Conservation (phyloP, 169 alveolate species). For the Plasmodium adleri region DNA sequence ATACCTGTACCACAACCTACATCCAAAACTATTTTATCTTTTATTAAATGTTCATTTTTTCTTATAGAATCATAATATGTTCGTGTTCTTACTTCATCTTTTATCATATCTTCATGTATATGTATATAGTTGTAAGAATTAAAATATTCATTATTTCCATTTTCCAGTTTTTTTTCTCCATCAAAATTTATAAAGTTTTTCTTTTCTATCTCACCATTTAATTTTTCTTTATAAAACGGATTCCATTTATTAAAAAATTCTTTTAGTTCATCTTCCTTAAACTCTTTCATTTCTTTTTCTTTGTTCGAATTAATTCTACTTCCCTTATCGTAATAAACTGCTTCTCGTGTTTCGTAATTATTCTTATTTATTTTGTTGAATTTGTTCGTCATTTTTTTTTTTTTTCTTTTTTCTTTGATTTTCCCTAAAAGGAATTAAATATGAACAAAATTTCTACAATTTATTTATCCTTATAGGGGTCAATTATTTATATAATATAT, state of each 20-base stretch:
- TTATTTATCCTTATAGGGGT: no score
- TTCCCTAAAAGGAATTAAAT: no score
- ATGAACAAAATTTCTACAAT: no score
- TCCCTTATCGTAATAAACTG: slow-evolving; percentile 26
- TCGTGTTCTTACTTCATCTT: slow-evolving; percentile 96
- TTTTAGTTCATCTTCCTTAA: slow-evolving; percentile 37
- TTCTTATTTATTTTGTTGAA: slow-evolving; percentile 23
- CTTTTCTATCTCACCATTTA: slow-evolving; percentile 25
- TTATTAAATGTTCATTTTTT: slow-evolving; percentile 93
- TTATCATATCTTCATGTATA: slow-evolving; percentile 98
- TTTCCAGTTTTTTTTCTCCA: slow-evolving; percentile 47
- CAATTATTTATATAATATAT: no score
- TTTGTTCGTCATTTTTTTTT: slow-evolving; percentile 28
- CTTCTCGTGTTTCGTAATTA: slow-evolving; percentile 54
- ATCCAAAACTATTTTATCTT: slow-evolving; percentile 97
- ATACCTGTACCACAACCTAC: slow-evolving; percentile 99
- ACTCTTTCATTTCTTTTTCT: slow-evolving; percentile 8
- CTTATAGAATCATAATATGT: slow-evolving; percentile 92
- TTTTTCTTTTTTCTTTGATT: background rate
- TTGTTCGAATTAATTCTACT: background rate
- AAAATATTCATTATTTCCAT: slow-evolving; percentile 88
- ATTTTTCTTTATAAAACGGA: slow-evolving; percentile 28
- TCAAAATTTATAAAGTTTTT: slow-evolving; percentile 49
- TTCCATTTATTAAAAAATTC: slow-evolving; percentile 40
- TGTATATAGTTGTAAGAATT: slow-evolving; percentile 97